Evolutionary conservation across 2,329 filamentous ascomycete species (phyloP).

Genomic region (Monilinia polystroma): DNA sequence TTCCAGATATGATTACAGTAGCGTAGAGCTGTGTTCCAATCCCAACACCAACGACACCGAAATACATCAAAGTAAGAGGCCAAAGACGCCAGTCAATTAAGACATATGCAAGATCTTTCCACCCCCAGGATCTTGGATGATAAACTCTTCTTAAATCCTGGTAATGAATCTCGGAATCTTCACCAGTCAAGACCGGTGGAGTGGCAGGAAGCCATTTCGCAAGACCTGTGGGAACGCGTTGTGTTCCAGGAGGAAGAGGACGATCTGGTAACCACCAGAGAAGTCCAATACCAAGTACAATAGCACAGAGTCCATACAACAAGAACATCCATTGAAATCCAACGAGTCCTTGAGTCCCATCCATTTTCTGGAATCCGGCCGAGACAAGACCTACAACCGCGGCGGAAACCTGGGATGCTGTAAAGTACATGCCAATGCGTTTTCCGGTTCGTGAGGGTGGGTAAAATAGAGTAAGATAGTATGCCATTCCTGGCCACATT

Average conservation of each 20-base stretch:
- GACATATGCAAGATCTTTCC: constrained; percentile 67
- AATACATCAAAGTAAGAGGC: constrained; percentile 88
- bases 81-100: constrained; percentile 85
- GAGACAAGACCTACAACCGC: constrained; percentile 87
- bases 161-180: constrained; percentile 81
- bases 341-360: constrained; percentile 70
- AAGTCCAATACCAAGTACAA: constrained; percentile 68
- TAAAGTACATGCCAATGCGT: constrained; percentile 87
- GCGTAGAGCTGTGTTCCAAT: constrained; percentile 88
- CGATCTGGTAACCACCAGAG: constrained; percentile 92
- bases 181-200: constrained; percentile 69
- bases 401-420: constrained; percentile 82
- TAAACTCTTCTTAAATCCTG: constrained; percentile 80
- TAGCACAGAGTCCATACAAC: constrained; percentile 74
- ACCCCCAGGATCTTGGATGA: constrained; percentile 68
- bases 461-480: constrained; percentile 90
- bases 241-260: constrained; percentile 69
- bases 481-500: constrained; percentile 95
- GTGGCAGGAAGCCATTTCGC: constrained; percentile 66
- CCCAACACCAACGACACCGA: constrained; percentile 88
- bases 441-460: constrained; percentile 83
- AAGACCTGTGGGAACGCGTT: constrained; percentile 46
- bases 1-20: constrained; percentile 79
- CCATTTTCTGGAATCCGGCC: constrained; percentile 89
- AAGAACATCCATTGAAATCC: constrained; percentile 95